Base-by-base conservation (phyloP, 306 rosid genomes). In the Cicer cuneatum region DNA sequence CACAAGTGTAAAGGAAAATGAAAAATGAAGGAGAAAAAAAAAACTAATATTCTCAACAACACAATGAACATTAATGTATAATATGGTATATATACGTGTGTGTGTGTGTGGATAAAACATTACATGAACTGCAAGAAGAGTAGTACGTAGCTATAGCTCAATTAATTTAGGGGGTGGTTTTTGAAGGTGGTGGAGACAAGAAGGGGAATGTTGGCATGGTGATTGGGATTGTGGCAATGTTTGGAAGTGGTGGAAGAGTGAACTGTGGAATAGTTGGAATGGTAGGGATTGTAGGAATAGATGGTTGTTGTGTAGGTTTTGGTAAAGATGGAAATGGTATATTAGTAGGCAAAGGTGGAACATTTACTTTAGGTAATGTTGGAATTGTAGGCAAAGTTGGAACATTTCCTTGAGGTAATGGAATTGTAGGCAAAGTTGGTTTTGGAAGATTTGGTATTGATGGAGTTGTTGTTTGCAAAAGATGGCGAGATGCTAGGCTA, bases 181-280 rank as follows among this genome's bases (percentile, higher is more conserved):
- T 12, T 76, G 87, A 60, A 60, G 85, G 87, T 74, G 87, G 87
- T 76, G 87, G 87, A 19, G 87, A 66, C 18, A 76, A 18, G 76
- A 77, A 80, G 5, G 87, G 82, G 15, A 80, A 15, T 5, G 83
- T 16, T 47, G 84, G 73, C 45, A 83, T 15, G 14, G 19, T 48
- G 39, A 9, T 54, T 53, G 67, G 67, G 19, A 61, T 37, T 35
- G 43, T 61, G n/a, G 77, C 73, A 35, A 64, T 8, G 41, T 38
- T 82, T 66, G 85, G 82, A 2, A 80, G 58, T 57, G 77, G 81
- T 41, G 81, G 75, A 45, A 71, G 53, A 42, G 67, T 72, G 43
- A 45, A 2, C 9, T 59, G 65, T 58, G 65, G 65, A 58, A 58
- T 29, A 38, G 72, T 49, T 70, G 84, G 81, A 14, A 74, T 1